Evolutionary conservation across 2,329 filamentous ascomycete species (phyloP).

Genomic region (Lachnum nothofagi): DNA sequence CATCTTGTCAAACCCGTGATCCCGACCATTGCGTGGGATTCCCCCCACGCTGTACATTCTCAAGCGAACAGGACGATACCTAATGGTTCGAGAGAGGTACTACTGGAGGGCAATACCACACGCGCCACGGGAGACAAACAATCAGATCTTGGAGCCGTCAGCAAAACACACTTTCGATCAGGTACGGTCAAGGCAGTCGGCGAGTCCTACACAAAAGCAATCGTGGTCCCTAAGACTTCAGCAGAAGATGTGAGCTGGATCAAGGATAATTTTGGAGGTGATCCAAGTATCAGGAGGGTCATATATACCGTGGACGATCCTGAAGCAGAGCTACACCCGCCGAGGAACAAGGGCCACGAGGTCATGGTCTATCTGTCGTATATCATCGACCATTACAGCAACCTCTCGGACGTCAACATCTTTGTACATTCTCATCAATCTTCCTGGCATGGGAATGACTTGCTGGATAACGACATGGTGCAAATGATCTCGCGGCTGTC

Average conservation of each 20-base stretch:
- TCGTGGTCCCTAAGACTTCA: conserved; percentile 19
- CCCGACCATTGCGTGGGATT: too few relatives aligned
- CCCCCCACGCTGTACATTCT: too few relatives aligned
- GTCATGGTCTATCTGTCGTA: conserved; percentile 43
- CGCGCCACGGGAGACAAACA: neutral
- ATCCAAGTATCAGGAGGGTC: conserved; percentile 8
- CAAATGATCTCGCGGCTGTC: conserved; percentile 23
- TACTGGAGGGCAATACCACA: neutral
- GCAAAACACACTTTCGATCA: conserved; percentile 5
- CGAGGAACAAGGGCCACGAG: conserved; percentile 41
- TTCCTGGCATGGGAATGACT: conserved; percentile 32
- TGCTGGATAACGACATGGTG: conserved; percentile 33
- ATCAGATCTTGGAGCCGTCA: neutral
- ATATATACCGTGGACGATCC: conserved; percentile 28
- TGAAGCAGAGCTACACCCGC: conserved; percentile 41
- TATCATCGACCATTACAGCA: conserved; percentile 57
- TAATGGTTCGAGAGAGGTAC: too few relatives aligned
- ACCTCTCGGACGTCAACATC: conserved; percentile 36
- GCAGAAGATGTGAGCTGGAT: conserved; percentile 25
- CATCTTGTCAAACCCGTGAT: too few relatives aligned
- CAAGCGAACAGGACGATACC: too few relatives aligned
- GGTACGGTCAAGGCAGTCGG: conserved; percentile 13
- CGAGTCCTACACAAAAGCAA: conserved; percentile 19
- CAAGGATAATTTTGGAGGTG: conserved; percentile 15
- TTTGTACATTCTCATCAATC: conserved; percentile 44